These are phyloP conservation scores for Oryza nivara DNA, from an alignment of 176 grass and related monocot species.

Conservation along the genomic window DNA sequence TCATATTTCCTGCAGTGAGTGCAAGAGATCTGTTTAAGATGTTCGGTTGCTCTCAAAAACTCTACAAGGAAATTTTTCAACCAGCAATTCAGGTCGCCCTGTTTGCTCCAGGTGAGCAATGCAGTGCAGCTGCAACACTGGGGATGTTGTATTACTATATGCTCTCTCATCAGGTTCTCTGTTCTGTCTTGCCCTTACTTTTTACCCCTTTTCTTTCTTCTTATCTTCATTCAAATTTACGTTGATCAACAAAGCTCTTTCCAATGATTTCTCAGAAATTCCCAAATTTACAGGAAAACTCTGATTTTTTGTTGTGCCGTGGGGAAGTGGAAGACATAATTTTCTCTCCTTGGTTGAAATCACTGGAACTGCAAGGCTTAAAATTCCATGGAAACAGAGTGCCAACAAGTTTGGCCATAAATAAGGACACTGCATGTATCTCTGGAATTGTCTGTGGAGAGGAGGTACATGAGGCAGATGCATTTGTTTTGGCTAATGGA, in stretches of 20 bases:
- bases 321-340: constrained; percentile 66
- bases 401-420: constrained; percentile 56
- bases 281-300: constrained; percentile 72
- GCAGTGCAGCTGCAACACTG: constrained; percentile 81
- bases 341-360: constrained; percentile 83
- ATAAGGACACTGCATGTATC: constrained; percentile 59
- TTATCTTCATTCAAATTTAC: neutral
- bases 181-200: neutral
- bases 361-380: constrained; percentile 67
- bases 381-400: constrained; percentile 61
- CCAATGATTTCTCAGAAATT: constrained; percentile 17
- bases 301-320: constrained; percentile 71
- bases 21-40: constrained; percentile 87
- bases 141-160: constrained; percentile 90
- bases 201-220: neutral
- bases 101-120: constrained; percentile 79
- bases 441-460: constrained; percentile 64
- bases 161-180: constrained; percentile 79
- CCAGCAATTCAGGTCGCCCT: constrained; percentile 68
- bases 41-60: constrained; percentile 75
- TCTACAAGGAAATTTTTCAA: constrained; percentile 72
- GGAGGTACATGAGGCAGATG: constrained; percentile 71
- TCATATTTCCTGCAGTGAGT: constrained; percentile 69
- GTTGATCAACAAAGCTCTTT: constrained; percentile 9
- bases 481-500: constrained; percentile 77